phyloP scores from a whole-genome alignment of 257 asterid species.

The Forsythia viridissima region DNA sequence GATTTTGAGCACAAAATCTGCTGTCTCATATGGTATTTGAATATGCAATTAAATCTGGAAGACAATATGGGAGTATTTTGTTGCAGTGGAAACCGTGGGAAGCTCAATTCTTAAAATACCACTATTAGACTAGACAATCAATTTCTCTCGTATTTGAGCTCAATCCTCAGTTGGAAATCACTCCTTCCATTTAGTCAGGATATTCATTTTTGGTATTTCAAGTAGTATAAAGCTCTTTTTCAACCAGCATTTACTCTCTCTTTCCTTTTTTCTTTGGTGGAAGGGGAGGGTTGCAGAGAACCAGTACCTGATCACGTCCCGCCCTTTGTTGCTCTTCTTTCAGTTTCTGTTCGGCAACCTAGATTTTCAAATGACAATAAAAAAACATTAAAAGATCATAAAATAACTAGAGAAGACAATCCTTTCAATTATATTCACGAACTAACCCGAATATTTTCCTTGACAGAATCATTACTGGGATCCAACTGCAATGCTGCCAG shows the following conservation, averaged over 20 bases:
- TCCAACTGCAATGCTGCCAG: conserved; percentile 80
- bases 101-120: background rate
- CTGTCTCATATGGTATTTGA: background rate
- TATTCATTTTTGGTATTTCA: background rate
- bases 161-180: too few species aligned
- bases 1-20: background rate
- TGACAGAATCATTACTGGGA: conserved; percentile 65
- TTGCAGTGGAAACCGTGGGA: background rate
- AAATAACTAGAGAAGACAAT: conserved; percentile 13
- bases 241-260: background rate
- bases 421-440: conserved; percentile 18
- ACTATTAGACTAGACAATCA: background rate
- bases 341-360: conserved; percentile 76
- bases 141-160: background rate
- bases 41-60: background rate
- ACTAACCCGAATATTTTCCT: conserved; percentile 81
- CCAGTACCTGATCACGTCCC: conserved; percentile 55
- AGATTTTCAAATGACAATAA: conserved; percentile 16
- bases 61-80: background rate
- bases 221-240: background rate
- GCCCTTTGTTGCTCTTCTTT: conserved; percentile 55
- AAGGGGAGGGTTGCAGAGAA: conserved; percentile 12
- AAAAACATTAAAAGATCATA: conserved; percentile 10
- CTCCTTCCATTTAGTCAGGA: too few species aligned
- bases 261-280: background rate